phyloP scores from a whole-genome alignment of 2,329 filamentous ascomycete genomes.

The Fusarium miscanthi region DNA sequence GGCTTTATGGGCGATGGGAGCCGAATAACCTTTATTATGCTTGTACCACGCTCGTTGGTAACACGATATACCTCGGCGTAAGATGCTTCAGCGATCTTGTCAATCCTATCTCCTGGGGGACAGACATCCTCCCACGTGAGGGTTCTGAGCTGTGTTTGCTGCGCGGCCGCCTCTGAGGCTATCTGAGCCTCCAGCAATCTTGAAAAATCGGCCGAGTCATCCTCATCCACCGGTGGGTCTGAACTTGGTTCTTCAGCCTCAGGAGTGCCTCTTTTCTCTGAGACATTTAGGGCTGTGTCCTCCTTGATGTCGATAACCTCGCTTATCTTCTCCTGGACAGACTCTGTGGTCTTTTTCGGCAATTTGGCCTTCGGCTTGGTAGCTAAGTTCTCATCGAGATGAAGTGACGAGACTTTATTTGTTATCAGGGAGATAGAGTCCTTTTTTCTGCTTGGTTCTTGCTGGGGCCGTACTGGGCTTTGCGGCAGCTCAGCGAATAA shows the following conservation, averaged over 20 bases:
- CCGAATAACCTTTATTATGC: slow-evolving; percentile 73
- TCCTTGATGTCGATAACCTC: slow-evolving; percentile 12
- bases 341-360: slow-evolving; percentile 2
- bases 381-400: slow-evolving; percentile 38
- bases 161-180: slow-evolving; percentile 33
- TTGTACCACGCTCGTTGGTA: slow-evolving; percentile 67
- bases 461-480: slow-evolving; percentile 57
- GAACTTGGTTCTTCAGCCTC: slow-evolving; percentile 3
- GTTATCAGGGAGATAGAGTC: slow-evolving; percentile 50
- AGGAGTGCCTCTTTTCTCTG: not conserved
- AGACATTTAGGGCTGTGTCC: not conserved
- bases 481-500: slow-evolving; percentile 64
- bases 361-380: slow-evolving; percentile 30
- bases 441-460: slow-evolving; percentile 19
- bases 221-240: not conserved
- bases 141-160: slow-evolving; percentile 52
- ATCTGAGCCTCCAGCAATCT: slow-evolving; percentile 12
- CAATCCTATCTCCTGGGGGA: slow-evolving; percentile 62
- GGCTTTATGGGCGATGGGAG: slow-evolving; percentile 67
- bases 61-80: slow-evolving; percentile 75
- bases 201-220: slow-evolving; percentile 5
- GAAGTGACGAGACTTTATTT: slow-evolving; percentile 49
- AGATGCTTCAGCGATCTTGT: slow-evolving; percentile 74
- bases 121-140: slow-evolving; percentile 70
- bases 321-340: slow-evolving; percentile 19